Percentiles rank a stretch among this genome's conserved stretches.
Conservation (phyloP, 2,329 filamentous ascomycete species). For the Nectriaceae sp. region DNA sequence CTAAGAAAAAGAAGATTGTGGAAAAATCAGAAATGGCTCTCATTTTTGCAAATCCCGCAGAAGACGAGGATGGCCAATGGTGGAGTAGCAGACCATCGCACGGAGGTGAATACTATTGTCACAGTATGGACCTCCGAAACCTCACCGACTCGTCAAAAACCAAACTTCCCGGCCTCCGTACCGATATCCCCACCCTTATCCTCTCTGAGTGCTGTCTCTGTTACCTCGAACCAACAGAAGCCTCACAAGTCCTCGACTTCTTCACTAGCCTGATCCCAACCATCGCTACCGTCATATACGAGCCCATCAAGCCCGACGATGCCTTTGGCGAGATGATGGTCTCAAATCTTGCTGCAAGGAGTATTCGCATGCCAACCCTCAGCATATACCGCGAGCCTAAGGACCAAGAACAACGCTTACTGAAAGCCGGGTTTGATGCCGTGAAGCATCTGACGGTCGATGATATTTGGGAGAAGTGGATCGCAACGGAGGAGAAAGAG, state of each 20-base stretch:
- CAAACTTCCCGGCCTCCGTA: constrained; percentile 46
- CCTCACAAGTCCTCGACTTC: constrained; percentile 64
- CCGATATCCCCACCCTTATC: constrained; percentile 73
- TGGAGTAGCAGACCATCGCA: constrained; percentile 45
- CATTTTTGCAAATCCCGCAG: constrained; percentile 38
- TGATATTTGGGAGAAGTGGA: constrained; percentile 76
- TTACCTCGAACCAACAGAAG: constrained; percentile 71
- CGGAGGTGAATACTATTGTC: constrained; percentile 53
- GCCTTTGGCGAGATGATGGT: constrained; percentile 92
- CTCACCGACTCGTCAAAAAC: constrained; percentile 37
- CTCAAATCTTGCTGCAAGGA: constrained; percentile 78
- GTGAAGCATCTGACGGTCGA: constrained; percentile 48
- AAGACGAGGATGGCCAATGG: constrained; percentile 42
- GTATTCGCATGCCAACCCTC: constrained; percentile 83
- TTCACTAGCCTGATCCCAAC: constrained; percentile 56
- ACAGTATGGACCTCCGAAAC: constrained; percentile 71
- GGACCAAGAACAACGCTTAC: constrained; percentile 70
- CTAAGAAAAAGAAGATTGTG: constrained; percentile 61
- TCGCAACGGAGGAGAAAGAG: constrained; percentile 70
- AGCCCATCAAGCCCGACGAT: constrained; percentile 82
- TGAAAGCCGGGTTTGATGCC: constrained; percentile 62
- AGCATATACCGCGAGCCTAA: constrained; percentile 67
- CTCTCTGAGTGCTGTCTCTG: constrained; percentile 96
- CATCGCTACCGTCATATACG: constrained; percentile 75
- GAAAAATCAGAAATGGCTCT: constrained; percentile 47